Percentiles rank a stretch among this genome's conserved stretches.
These are phyloP conservation scores for Mycena rebaudengoi DNA, from an alignment of 768 basidiomycete genomes.

Conservation along the genomic window DNA sequence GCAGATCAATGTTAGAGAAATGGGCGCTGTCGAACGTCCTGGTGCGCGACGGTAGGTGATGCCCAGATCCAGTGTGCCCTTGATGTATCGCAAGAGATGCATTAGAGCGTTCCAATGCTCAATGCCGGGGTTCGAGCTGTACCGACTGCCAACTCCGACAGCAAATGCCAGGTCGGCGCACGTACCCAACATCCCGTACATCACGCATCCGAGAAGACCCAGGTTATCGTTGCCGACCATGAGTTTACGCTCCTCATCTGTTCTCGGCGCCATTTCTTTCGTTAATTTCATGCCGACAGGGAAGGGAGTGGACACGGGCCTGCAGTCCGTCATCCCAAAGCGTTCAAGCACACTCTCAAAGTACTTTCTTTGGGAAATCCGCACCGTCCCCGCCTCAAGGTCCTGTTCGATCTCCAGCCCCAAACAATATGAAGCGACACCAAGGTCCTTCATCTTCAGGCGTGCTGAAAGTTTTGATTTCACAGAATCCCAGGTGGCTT, in stretches of 20 bases:
- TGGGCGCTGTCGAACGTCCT: neutral
- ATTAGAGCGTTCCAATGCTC: neutral
- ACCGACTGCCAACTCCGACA: neutral
- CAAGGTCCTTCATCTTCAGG: constrained; percentile 5
- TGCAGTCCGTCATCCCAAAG: neutral
- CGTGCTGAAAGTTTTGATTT: neutral
- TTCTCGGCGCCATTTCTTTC: neutral
- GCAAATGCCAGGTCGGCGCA: neutral
- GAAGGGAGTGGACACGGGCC: neutral
- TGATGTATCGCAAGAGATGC: neutral
- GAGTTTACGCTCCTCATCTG: neutral
- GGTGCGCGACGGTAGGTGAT: neutral
- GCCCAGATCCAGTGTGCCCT: neutral
- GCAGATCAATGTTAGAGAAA: neutral
- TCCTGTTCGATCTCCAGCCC: neutral
- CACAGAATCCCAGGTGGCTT: neutral
- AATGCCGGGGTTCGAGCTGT: neutral
- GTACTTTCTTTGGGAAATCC: neutral
- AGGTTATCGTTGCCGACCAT: neutral
- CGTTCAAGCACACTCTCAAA: neutral
- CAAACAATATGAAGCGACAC: neutral
- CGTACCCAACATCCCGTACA: neutral
- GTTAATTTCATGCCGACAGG: neutral
- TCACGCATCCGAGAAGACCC: neutral
- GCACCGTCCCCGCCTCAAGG: neutral